These are phyloP conservation scores for Vaccinium myrtillus DNA, from an alignment of 148 eudicot species.

Conservation along the genomic window DNA sequence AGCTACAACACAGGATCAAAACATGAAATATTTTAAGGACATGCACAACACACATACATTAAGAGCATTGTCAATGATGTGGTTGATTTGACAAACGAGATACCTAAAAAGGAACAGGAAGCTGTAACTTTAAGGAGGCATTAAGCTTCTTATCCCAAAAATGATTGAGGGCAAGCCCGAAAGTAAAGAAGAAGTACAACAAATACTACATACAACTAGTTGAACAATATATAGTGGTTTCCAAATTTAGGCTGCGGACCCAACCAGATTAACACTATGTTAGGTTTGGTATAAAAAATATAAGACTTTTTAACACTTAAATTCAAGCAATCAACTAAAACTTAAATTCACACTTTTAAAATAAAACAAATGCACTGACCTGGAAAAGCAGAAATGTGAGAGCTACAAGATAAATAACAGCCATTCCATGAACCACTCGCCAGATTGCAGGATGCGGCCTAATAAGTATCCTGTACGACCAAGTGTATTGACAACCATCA, in stretches of 20 bases:
- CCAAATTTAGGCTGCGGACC: not conserved
- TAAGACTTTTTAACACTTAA: not conserved
- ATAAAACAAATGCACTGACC: slow-evolving; percentile 36
- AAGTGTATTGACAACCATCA: not conserved
- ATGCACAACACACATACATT: not conserved
- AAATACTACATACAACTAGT: not conserved
- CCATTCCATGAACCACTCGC: slow-evolving; percentile 98
- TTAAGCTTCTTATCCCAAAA: not conserved
- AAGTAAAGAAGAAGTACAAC: not conserved
- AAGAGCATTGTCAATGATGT: not conserved
- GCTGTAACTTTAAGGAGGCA: not conserved
- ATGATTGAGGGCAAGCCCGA: not conserved
- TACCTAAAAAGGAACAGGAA: not conserved
- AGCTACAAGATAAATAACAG: slow-evolving; percentile 91
- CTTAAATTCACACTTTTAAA: not conserved
- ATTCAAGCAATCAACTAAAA: not conserved
- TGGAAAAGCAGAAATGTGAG: slow-evolving; percentile 95
- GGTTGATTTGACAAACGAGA: slow-evolving; percentile 1
- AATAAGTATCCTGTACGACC: slow-evolving; percentile 68
- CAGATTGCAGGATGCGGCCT: slow-evolving; percentile 99
- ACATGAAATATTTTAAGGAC: not conserved
- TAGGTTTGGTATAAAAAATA: not conserved
- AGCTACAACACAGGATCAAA: not conserved
- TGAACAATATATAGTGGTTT: not conserved
- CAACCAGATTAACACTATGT: not conserved